Evolutionary conservation across 2,329 filamentous ascomycete species (phyloP).

Genomic region (Rutstroemia sp.): DNA sequence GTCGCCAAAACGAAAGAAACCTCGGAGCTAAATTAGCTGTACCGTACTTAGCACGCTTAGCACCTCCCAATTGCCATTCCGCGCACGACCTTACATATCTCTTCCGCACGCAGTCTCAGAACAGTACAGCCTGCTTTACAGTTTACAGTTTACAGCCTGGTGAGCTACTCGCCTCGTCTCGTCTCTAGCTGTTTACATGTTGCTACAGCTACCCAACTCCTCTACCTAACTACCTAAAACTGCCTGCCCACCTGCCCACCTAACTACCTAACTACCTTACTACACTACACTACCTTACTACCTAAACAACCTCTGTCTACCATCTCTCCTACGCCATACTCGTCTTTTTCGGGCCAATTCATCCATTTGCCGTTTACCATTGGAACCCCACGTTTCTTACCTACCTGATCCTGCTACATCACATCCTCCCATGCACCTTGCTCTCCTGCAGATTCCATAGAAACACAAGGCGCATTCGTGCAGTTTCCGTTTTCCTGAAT

Average conservation of each 20-base stretch:
- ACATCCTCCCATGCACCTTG: not conserved
- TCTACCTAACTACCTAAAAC: not conserved
- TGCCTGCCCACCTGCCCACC: not conserved
- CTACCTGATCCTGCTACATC: not conserved
- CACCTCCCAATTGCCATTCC: not conserved
- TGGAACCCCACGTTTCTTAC: conserved; percentile 8
- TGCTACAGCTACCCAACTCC: not conserved
- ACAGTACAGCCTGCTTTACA: too few relatives aligned
- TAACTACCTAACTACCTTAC: not conserved
- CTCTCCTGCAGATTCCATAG: conserved; percentile 9
- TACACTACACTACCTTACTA: not conserved
- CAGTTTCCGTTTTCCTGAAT: not conserved
- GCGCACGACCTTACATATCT: not conserved
- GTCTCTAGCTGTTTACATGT: not conserved
- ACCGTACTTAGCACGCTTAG: not conserved
- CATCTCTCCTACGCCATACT: not conserved
- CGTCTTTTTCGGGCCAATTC: not conserved
- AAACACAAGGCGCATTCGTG: conserved; percentile 10
- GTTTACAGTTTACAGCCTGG: too few relatives aligned
- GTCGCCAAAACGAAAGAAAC: not conserved
- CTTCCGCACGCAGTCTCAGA: too few relatives aligned
- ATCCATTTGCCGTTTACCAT: not conserved
- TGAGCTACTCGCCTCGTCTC: not conserved
- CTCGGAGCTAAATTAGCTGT: not conserved
- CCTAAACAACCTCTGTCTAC: not conserved